Base-by-base conservation (phyloP, 345 rosid species). In the Clarkia xantiana region DNA sequence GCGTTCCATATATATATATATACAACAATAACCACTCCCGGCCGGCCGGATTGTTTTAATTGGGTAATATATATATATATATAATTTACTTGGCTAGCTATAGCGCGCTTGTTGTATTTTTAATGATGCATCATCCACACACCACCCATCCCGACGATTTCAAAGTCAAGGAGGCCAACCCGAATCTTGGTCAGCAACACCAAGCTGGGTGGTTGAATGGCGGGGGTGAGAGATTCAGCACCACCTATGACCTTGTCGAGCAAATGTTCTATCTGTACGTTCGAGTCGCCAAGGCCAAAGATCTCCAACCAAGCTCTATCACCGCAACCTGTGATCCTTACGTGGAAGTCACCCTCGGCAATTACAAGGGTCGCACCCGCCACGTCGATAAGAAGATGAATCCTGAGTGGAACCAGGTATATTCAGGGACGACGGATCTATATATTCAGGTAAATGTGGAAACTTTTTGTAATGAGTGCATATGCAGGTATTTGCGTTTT, bases 321-420 rank as follows among this genome's bases (percentile, higher is more conserved):
- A 75, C 90, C 3, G 89, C 72, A 13, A 77, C 77, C 62, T 85
- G 83, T 40, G 90, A 82, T 67, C 97, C 95, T 19, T 89, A 85
- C 53, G 95, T 71, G 60, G 95, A 85, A 67, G 90, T 82, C 9
- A 89, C 85, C 75, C 64, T 89, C 8, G 97, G 95, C 7, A 89
- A 85, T 79, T 89, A 82, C 73, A 89, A 67, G 39, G 97, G 95
- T n/a, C 74, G 84, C 57, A 80, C 97, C 0, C 82, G 44, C 60
- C 86, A 80, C 42, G 66, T 80, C 41, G 94, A 85, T 41, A 80
- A 72, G 76, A 89, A 69, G 57, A 64, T 70, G 58, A 82, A 63
- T 41, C 97, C 97, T 0, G 94, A 82, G 57, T 89, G 97, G 97
- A 82, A 85, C 71, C 94, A 82, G 54, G n/a, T n/a, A n/a, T n/a